Evolutionary conservation across 1,284 basidiomycete genomes (phyloP).

Genomic region (Mrakiaceae sp.): DNA sequence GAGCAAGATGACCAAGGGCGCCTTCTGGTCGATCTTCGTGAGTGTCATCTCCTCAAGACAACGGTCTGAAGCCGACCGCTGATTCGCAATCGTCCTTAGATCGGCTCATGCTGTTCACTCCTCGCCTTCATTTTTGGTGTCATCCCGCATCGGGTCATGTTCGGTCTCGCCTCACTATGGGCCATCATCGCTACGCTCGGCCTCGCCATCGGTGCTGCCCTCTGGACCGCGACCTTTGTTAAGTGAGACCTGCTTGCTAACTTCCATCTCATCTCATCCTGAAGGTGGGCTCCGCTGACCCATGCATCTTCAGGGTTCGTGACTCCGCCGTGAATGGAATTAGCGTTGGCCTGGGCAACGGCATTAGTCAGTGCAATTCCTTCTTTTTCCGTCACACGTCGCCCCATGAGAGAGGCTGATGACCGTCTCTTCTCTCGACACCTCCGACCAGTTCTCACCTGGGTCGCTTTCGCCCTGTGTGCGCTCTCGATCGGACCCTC

Average conservation of each 20-base stretch:
- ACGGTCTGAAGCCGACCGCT: background rate
- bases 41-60: conserved; percentile 15
- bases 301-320: background rate
- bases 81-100: conserved; percentile 16
- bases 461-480: conserved; percentile 33
- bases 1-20: conserved; percentile 20
- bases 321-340: background rate
- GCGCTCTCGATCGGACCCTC: conserved; percentile 32
- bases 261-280: background rate
- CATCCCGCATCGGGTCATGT: conserved; percentile 28
- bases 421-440: conserved; percentile 12
- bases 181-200: conserved; percentile 21
- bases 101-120: conserved; percentile 27
- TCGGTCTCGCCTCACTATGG: conserved; percentile 28
- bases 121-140: conserved; percentile 30
- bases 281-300: background rate
- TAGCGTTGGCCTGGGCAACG: conserved; percentile 6
- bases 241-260: background rate
- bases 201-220: conserved; percentile 29
- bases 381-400: background rate
- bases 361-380: background rate
- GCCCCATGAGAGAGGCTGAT: conserved; percentile 21
- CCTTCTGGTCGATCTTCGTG: conserved; percentile 31
- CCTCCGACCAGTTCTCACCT: conserved; percentile 18
- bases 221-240: conserved; percentile 30